Conservation (phyloP, 345 rosid species). For the Psidium guajava region DNA sequence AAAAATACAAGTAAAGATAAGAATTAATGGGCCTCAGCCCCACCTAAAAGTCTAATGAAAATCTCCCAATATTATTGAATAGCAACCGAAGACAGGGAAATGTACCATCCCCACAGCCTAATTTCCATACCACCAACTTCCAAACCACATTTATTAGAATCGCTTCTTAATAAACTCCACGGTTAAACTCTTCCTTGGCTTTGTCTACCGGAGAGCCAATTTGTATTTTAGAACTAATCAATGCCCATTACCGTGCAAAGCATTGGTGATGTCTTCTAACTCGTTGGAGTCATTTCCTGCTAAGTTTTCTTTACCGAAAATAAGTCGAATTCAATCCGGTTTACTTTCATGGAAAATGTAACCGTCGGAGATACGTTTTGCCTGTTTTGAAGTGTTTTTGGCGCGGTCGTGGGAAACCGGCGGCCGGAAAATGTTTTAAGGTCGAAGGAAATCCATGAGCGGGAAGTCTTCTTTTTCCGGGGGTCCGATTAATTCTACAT, state of each 20-base stretch:
- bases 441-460: neutral
- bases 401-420: neutral
- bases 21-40: slow-evolving; percentile 19
- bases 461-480: neutral
- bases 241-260: neutral
- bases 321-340: neutral
- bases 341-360: neutral
- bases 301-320: neutral
- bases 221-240: neutral
- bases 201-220: neutral
- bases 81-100: slow-evolving; percentile 39
- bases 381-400: neutral
- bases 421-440: neutral
- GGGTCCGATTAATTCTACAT: neutral
- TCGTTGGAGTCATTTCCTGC: neutral
- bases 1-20: neutral
- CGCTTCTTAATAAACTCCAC: neutral
- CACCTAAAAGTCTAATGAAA: slow-evolving; percentile 42
- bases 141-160: neutral
- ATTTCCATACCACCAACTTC: slow-evolving; percentile 1
- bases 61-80: slow-evolving; percentile 51
- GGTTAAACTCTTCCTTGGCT: neutral
- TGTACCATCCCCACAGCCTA: slow-evolving; percentile 10
- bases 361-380: neutral
- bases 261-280: neutral